Conservation (phyloP, 768 basidiomycete species). For the Clitopilus passeckerianus region DNA sequence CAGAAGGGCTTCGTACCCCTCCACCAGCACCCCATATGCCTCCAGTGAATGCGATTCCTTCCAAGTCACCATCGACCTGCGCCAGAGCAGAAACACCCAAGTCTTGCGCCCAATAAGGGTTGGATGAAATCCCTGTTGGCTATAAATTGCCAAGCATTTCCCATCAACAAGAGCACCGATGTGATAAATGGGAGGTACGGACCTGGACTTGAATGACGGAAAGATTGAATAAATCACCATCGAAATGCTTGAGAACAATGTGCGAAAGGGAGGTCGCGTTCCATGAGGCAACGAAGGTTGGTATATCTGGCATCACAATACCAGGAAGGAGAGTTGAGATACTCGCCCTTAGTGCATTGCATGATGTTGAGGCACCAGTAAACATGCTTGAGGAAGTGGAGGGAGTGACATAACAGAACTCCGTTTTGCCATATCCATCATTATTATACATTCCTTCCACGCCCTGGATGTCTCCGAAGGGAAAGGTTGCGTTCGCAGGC, state of each 20-base stretch:
- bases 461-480: not conserved
- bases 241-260: not conserved
- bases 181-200: not conserved
- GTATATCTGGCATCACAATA: not conserved
- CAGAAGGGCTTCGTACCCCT: not conserved
- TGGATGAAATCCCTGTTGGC: not conserved
- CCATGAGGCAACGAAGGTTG: not conserved
- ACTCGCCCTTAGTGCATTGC: not conserved
- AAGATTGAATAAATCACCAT: conserved; percentile 3
- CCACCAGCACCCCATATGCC: not conserved
- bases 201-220: not conserved
- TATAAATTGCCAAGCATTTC: too few relatives aligned
- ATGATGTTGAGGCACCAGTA: not conserved
- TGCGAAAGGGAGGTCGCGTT: not conserved
- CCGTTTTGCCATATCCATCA: not conserved
- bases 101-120: not conserved
- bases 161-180: not conserved
- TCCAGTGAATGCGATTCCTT: not conserved
- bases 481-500: not conserved
- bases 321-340: not conserved
- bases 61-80: conserved; percentile 21
- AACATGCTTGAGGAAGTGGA: not conserved
- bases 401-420: not conserved
- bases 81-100: not conserved
- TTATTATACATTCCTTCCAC: conserved; percentile 12